These are phyloP conservation scores for Candida qinlingensis DNA, from an alignment of 805 yeast species.

Conservation along the genomic window DNA sequence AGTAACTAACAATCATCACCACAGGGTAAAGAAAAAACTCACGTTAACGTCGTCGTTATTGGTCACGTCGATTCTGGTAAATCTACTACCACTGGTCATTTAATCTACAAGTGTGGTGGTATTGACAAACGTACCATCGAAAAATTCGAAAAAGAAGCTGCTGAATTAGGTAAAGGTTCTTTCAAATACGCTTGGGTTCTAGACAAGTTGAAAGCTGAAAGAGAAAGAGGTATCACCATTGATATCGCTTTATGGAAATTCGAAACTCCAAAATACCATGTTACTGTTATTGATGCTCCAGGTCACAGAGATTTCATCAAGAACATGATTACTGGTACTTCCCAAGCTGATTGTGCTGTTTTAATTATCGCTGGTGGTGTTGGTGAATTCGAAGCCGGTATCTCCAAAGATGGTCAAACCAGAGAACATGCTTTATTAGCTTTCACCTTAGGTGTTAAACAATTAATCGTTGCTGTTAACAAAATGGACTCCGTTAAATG, in stretches of 20 bases:
- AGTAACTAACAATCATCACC: conserved; percentile 38
- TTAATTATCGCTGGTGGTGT: conserved; percentile 89
- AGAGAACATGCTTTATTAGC: conserved; percentile 92
- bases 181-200: conserved; percentile 98
- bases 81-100: conserved; percentile 99
- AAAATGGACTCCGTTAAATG: conserved; percentile 92
- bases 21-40: conserved; percentile 43
- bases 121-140: conserved; percentile 97
- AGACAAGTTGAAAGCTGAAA: conserved; percentile 93
- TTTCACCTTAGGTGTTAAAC: conserved; percentile 84
- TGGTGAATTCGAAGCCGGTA: conserved; percentile 96
- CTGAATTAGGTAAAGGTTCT: conserved; percentile 94
- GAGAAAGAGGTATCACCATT: conserved; percentile 97
- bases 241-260: conserved; percentile 94
- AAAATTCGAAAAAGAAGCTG: conserved; percentile 98
- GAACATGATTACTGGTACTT: conserved; percentile 94
- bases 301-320: conserved; percentile 96
- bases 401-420: conserved; percentile 93
- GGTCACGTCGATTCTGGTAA: conserved; percentile 99
- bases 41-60: conserved; percentile 99
- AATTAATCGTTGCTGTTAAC: conserved; percentile 87
- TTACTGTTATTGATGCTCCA: conserved; percentile 91
- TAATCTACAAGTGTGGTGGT: conserved; percentile 99
- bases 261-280: conserved; percentile 92
- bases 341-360: conserved; percentile 92